Conservation (phyloP, 2,329 filamentous ascomycete genomes). For the Chrysoporthe deuterocubensis region DNA sequence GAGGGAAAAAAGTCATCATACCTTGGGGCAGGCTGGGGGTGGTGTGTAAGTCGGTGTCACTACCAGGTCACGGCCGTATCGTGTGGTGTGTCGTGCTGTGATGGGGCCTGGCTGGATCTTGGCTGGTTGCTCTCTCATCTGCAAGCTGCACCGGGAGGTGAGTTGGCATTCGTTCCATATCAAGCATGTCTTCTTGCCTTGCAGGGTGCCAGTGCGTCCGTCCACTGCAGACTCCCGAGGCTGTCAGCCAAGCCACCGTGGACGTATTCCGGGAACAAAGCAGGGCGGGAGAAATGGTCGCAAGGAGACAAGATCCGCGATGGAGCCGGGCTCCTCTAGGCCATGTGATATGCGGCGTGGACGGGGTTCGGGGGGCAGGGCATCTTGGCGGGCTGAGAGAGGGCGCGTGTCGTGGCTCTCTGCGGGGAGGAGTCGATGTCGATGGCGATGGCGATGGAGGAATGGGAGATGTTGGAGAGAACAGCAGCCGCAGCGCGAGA, state of each 20-base stretch:
- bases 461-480: no score
- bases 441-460: no score
- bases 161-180: not conserved
- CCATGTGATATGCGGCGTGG: not conserved
- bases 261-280: constrained; percentile 7
- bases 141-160: not conserved
- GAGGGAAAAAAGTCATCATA: not conserved
- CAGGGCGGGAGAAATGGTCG: not conserved
- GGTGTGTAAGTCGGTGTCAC: not conserved
- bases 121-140: no score
- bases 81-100: not conserved
- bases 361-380: not conserved
- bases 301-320: not conserved
- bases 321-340: no score
- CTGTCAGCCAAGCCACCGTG: constrained; percentile 8
- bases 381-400: not conserved
- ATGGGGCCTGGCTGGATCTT: not conserved
- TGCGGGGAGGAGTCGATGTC: no score
- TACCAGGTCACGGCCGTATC: not conserved
- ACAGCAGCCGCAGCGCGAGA: no score
- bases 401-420: not conserved
- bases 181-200: constrained; percentile 3
- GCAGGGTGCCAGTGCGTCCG: constrained; percentile 10
- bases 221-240: not conserved
- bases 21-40: not conserved